phyloP scores from a whole-genome alignment of 176 grass and related monocot genomes.

The Bonia amplexicaulis region DNA sequence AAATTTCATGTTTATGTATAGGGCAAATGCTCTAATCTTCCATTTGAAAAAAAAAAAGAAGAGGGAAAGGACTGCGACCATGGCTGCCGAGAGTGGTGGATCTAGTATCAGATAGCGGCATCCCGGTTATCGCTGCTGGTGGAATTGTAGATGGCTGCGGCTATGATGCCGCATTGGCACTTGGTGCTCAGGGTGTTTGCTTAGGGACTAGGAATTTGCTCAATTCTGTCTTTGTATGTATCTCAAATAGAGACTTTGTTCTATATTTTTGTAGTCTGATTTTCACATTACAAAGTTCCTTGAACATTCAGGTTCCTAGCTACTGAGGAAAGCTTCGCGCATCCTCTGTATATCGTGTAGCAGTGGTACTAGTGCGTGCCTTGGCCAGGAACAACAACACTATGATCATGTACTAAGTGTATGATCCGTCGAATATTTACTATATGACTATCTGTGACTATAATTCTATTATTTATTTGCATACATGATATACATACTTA shows the following conservation, averaged over 20 bases:
- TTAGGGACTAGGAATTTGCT: conserved; percentile 76
- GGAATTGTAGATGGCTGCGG: conserved; percentile 87
- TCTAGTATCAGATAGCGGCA: conserved; percentile 55
- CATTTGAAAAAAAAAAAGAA: no score
- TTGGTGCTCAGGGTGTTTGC: conserved; percentile 80
- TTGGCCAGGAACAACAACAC: no score
- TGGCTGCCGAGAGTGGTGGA: conserved; percentile 74
- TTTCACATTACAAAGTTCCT: background rate
- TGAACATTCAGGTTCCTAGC: conserved; percentile 58
- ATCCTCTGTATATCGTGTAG: conserved; percentile 45
- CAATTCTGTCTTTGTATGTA: background rate
- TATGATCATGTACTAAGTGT: no score
- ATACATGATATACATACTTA: no score
- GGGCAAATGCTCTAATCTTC: no score
- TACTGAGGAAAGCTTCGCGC: conserved; percentile 75
- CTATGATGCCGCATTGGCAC: conserved; percentile 69
- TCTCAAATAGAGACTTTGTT: background rate
- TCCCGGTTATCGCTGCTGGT: conserved; percentile 62
- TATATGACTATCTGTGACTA: no score
- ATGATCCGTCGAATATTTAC: no score
- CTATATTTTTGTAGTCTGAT: background rate
- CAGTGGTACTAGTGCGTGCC: no score
- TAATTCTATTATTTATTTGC: no score
- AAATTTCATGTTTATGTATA: no score
- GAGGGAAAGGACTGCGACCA: no score